These are phyloP conservation scores for Gardenia jasminoides DNA, from an alignment of 257 asterid species.

Conservation along the genomic window DNA sequence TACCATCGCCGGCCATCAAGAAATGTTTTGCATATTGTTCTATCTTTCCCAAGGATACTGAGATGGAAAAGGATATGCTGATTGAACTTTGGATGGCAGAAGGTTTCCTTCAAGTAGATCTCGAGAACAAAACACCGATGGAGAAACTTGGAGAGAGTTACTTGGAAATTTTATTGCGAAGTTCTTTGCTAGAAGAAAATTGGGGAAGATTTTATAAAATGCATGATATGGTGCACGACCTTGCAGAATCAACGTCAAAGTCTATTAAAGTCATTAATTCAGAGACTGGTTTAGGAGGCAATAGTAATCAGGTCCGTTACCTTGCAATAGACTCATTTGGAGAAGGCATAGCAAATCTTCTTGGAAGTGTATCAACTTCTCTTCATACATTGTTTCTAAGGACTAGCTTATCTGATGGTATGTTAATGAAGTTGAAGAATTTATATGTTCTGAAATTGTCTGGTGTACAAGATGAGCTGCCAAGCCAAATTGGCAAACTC, in stretches of 20 bases:
- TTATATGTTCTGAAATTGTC: conserved; percentile 5
- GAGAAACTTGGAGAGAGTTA: too few relatives aligned
- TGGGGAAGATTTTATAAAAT: not conserved
- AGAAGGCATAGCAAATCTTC: not conserved
- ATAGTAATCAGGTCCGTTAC: not conserved
- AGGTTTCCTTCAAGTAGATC: too few relatives aligned
- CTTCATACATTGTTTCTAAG: not conserved
- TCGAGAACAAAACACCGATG: too few relatives aligned
- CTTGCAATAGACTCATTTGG: not conserved
- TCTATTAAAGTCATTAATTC: not conserved
- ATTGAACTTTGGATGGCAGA: too few relatives aligned
- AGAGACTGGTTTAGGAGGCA: too few relatives aligned
- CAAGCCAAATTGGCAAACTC: conserved; percentile 10
- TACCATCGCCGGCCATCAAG: too few relatives aligned
- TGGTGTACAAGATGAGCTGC: not conserved
- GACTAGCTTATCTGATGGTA: not conserved
- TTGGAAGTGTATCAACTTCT: not conserved
- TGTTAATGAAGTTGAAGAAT: not conserved
- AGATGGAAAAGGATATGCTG: too few relatives aligned
- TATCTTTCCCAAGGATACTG: too few relatives aligned
- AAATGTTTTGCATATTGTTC: too few relatives aligned
- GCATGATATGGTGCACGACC: conserved; percentile 38
- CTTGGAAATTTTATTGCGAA: too few relatives aligned
- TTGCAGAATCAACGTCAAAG: conserved; percentile 22
- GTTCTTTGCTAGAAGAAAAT: too few relatives aligned